These are phyloP conservation scores for Apiotrichum gracile DNA, from an alignment of 1,284 basidiomycete genomes.

Conservation along the genomic window DNA sequence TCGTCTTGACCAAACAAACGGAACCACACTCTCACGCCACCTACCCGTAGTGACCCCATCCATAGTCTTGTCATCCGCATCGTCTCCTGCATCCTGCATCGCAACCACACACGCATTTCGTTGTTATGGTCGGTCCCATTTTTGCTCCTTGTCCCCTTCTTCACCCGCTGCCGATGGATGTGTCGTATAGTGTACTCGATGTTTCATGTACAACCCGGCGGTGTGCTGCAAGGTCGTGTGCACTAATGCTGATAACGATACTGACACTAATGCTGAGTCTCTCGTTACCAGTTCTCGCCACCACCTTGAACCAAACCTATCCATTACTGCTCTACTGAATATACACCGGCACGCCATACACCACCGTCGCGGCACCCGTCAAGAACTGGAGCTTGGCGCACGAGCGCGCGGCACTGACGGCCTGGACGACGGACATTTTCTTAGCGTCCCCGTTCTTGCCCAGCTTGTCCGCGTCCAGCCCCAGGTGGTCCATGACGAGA, in stretches of 20 bases:
- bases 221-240: not conserved
- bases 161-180: not conserved
- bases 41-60: too few species aligned
- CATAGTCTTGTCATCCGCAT: too few species aligned
- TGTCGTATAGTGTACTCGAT: not conserved
- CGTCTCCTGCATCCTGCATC: too few species aligned
- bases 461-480: constrained; percentile 48
- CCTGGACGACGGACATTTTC: constrained; percentile 56
- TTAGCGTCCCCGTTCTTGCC: constrained; percentile 34
- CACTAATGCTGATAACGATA: not conserved
- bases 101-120: too few species aligned
- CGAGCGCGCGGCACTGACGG: constrained; percentile 70
- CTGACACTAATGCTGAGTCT: too few species aligned
- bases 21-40: too few species aligned
- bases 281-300: too few species aligned
- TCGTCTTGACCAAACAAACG: not conserved
- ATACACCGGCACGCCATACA: constrained; percentile 78
- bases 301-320: too few species aligned
- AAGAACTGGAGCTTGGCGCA: constrained; percentile 85
- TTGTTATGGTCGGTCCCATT: not conserved
- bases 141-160: not conserved
- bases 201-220: not conserved
- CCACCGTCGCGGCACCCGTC: constrained; percentile 90
- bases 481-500: constrained; percentile 70
- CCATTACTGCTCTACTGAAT: not conserved